Conservation (phyloP, 2,329 filamentous ascomycete species). For the Pseudogymnoascus sp. region DNA sequence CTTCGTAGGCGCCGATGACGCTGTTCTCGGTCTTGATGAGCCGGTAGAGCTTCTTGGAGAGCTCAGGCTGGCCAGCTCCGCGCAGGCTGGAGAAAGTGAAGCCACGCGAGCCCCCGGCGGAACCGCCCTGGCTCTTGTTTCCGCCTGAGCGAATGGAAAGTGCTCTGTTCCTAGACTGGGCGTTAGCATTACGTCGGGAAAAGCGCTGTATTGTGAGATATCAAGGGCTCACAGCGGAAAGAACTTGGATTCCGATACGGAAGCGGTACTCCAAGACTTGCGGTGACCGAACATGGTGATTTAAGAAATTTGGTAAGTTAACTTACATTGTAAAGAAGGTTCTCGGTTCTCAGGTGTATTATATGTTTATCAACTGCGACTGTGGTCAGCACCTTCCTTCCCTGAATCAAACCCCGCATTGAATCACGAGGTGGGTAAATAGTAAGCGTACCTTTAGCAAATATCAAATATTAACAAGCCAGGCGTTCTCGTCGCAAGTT, state of each 20-base stretch:
- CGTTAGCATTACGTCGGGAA: not conserved
- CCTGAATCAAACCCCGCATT: not conserved
- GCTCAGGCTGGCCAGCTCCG: conserved; percentile 75
- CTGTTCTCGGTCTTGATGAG: conserved; percentile 94
- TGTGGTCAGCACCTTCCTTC: conserved; percentile 7
- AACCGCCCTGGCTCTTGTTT: conserved; percentile 30
- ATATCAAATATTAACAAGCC: not conserved
- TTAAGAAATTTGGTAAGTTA: not conserved
- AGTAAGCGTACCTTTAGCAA: not conserved
- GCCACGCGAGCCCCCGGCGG: conserved; percentile 45
- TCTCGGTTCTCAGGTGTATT: not conserved
- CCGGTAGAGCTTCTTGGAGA: conserved; percentile 80
- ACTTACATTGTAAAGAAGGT: conserved; percentile 1
- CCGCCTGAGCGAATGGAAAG: conserved; percentile 66
- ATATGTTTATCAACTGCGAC: not conserved
- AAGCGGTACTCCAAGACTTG: not conserved
- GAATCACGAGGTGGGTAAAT: not conserved
- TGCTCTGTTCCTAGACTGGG: conserved; percentile 56
- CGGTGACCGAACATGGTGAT: conserved; percentile 3
- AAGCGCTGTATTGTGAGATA: not conserved
- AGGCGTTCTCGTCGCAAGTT: not conserved
- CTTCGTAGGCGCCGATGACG: conserved; percentile 75
- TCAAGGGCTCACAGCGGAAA: not conserved
- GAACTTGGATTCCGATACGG: not conserved
- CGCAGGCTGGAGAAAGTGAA: conserved; percentile 85